Percentiles rank a stretch among this genome's conserved stretches.
Conservation (phyloP, 345 rosid genomes). For the Nasturtium officinale region DNA sequence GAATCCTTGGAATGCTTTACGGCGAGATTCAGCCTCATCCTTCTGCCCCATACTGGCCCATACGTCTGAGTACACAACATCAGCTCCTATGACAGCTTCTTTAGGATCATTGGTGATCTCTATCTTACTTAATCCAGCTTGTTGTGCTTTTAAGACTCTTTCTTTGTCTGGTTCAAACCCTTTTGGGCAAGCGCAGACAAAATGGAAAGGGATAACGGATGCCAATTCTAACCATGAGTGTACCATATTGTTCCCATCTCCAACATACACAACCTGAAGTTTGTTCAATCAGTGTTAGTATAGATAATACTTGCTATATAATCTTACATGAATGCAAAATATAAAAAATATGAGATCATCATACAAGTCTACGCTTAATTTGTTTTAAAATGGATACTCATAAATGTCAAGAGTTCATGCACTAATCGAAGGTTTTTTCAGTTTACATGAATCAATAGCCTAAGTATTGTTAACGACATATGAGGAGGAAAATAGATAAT, state of each 20-base stretch:
- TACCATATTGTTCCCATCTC: conserved; percentile 94
- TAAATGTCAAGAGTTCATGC: background rate
- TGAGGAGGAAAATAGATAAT: background rate
- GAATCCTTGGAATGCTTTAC: conserved; percentile 82
- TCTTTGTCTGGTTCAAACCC: conserved; percentile 85
- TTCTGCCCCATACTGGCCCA: conserved; percentile 99
- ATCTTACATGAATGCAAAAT: background rate
- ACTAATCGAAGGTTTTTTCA: background rate
- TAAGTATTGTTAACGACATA: background rate
- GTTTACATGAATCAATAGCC: background rate
- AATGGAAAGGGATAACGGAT: conserved; percentile 91
- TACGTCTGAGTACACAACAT: conserved; percentile 98
- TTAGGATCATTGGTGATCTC: conserved; percentile 84
- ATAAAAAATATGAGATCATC: background rate
- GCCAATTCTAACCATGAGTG: conserved; percentile 95
- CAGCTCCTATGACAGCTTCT: conserved; percentile 87
- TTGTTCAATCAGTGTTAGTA: background rate
- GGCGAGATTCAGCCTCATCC: conserved; percentile 88
- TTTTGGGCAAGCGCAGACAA: conserved; percentile 88
- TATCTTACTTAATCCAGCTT: conserved; percentile 83
- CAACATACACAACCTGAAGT: conserved; percentile 90
- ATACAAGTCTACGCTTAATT: background rate
- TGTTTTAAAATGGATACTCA: background rate
- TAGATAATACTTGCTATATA: background rate
- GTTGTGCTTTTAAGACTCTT: conserved; percentile 71